Base-by-base conservation (phyloP, 257 asterid species). In the Nicotiana noctiflora region DNA sequence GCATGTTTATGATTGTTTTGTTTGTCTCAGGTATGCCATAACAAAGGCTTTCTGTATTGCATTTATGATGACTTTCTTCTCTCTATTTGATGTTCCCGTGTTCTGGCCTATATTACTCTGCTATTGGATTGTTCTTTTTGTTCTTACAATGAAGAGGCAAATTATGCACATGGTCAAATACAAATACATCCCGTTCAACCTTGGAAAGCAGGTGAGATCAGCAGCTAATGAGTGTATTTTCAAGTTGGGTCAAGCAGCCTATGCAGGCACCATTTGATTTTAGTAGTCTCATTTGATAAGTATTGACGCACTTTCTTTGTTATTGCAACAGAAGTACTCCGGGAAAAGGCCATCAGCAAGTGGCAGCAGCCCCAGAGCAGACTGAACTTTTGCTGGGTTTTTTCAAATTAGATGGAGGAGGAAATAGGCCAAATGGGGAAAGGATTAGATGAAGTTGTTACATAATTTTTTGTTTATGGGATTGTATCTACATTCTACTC, bases 71-170 rank as follows among this genome's bases (percentile, higher is more conserved):
- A 94, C 97, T 83, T 87, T 91, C 90, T 92, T 94, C 75, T 91
- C 97, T 62, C 68, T 92, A 82, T 94, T 92, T 59, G 98, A 94
- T 79, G 97, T 94, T 82, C 97, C 95, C 1, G 97, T 91, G 75
- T 94, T 92, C 82, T 94, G 98, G 98, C 98, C 98, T 44, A 88
- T 94, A 86, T 84, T 91, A 60, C 78, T 92, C 77, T 90, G 86
- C 86, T 94, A 92, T 88, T 92, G 98, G 76, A 79, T 62, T 64
- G 40, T 79, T 44, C 81, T 78, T 34, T 78, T 19, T 19, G 12
- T 34, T 31, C 75, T 61, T 3, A 78, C 59, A 12, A 78, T 60
- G 81, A 78, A 64, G 40, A 57, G 57, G 10, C 81, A 57, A 62
- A 21, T 61, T 66, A 64, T 66, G 34, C 82, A 79, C 82, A 79